phyloP scores from a whole-genome alignment of 2,329 filamentous ascomycete species.

The Fusarium solani-melongenae region DNA sequence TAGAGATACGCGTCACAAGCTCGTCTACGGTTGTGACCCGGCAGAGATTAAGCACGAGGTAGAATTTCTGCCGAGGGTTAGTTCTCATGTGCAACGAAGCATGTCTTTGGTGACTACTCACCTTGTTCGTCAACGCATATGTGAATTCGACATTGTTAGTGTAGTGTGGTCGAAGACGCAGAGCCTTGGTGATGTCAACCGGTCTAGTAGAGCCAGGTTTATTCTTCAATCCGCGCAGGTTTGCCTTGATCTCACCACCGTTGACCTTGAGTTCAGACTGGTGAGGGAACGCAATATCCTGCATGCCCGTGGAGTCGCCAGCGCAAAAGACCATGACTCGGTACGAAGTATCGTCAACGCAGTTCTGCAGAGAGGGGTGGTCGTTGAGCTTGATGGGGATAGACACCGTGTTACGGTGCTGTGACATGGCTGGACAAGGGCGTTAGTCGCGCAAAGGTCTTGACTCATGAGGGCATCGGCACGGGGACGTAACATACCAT shows the following conservation, averaged over 20 bases:
- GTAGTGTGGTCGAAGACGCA: constrained; percentile 78
- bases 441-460: constrained; percentile 11
- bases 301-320: constrained; percentile 68
- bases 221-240: constrained; percentile 93
- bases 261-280: constrained; percentile 95
- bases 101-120: constrained; percentile 52
- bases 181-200: constrained; percentile 84
- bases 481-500: constrained; percentile 69
- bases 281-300: constrained; percentile 89
- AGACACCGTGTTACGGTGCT: constrained; percentile 61
- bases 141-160: constrained; percentile 85
- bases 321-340: constrained; percentile 89
- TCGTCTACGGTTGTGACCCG: constrained; percentile 76
- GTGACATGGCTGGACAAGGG: constrained; percentile 61
- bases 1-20: constrained; percentile 75
- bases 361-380: constrained; percentile 62
- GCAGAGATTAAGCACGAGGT: constrained; percentile 80
- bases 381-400: constrained; percentile 62
- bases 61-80: constrained; percentile 70
- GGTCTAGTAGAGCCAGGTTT: constrained; percentile 95
- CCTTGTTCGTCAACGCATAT: constrained; percentile 92
- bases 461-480: background rate
- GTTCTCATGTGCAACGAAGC: constrained; percentile 16
- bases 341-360: constrained; percentile 70
- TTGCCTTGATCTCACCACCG: constrained; percentile 87